Evolutionary conservation across 2,329 filamentous ascomycete species (phyloP).

Genomic region (Fusarium fujikuroi): DNA sequence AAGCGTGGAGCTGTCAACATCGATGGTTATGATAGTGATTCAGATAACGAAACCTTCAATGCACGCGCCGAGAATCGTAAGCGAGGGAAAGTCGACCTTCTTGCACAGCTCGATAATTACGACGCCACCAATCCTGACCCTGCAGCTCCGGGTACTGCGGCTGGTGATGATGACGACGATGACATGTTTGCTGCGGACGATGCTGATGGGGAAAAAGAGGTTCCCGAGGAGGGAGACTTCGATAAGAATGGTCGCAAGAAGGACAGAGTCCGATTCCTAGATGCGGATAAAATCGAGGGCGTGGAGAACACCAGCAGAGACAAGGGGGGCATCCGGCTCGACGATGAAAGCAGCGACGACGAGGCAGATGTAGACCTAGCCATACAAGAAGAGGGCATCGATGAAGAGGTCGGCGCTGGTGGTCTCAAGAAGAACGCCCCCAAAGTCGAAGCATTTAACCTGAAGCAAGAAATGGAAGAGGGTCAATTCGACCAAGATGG

Average conservation of each 20-base stretch:
- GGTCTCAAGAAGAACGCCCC: conserved; percentile 93
- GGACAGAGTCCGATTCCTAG: conserved; percentile 70
- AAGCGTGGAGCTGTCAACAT: conserved; percentile 96
- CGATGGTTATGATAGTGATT: conserved; percentile 96
- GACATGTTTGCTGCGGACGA: conserved; percentile 84
- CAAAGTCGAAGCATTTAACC: conserved; percentile 95
- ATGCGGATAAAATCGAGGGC: conserved; percentile 76
- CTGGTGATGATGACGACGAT: conserved; percentile 68
- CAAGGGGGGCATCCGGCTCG: conserved; percentile 75
- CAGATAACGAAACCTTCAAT: conserved; percentile 89
- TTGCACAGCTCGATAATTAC: conserved; percentile 67
- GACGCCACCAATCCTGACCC: conserved; percentile 55
- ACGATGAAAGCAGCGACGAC: conserved; percentile 68
- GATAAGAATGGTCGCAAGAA: conserved; percentile 64
- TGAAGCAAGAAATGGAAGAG: conserved; percentile 89
- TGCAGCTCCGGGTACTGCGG: conserved; percentile 60
- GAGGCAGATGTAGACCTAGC: conserved; percentile 78
- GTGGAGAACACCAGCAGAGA: conserved; percentile 79
- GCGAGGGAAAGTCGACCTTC: conserved; percentile 60
- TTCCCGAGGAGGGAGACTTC: conserved; percentile 49
- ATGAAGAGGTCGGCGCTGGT: conserved; percentile 90
- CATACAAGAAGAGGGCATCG: conserved; percentile 78
- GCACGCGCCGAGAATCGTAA: conserved; percentile 72
- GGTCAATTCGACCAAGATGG: conserved; percentile 90
- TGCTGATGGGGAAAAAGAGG: conserved; percentile 55